Evolutionary conservation across 345 rosid genomes (phyloP), one percentile per base, ranked within the genome.

Genomic region (Eucalyptus grandis): DNA sequence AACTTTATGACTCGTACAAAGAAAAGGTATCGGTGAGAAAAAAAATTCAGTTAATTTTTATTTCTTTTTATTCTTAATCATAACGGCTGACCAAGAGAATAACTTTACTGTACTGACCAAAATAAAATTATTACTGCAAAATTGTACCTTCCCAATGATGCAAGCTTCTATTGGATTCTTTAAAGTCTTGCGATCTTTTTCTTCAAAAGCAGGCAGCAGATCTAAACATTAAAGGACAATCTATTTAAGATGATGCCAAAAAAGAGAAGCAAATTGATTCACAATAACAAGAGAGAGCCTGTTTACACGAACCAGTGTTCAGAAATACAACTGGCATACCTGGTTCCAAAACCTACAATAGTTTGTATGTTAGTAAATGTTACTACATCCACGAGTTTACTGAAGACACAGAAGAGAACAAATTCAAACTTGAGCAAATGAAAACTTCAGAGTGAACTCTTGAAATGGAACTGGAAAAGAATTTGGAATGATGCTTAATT

Each of bases 161-260:
- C 90, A 91, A 92, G 99, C 99, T 93, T 98, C 99, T n/a, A 90
- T 89, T 86, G 97, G 98, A 91, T 98, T 98, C 93, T 93, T 96
- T 90, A 97, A 90, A 31, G 97, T 91, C 92, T 93, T 95, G 88
- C 92, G 91, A 91, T 94, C 98, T 91, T 94, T 98, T 87, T 92
- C 91, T 93, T 96, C 99, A 86, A 94, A 94, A 89, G 96, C 98
- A 83, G 96, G 95, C 90, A 98, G 87, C 95, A 92, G 89, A 93
- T 98, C 99, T 98, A 90, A 44, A 87, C 88, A 53, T 54, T 27
- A 67, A 56, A 92, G 21, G 88, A 93, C 86, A 88, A 80, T 83
- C 46, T 6, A 65, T 40, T 77, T 77, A 77, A 22, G 43, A 77
- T 4, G 83, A 40, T 21, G 47, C 47, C 87, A 89, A 30, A 81